These are phyloP conservation scores for Fragaria ananassa DNA, from an alignment of 306 rosid genomes.

Conservation along the genomic window DNA sequence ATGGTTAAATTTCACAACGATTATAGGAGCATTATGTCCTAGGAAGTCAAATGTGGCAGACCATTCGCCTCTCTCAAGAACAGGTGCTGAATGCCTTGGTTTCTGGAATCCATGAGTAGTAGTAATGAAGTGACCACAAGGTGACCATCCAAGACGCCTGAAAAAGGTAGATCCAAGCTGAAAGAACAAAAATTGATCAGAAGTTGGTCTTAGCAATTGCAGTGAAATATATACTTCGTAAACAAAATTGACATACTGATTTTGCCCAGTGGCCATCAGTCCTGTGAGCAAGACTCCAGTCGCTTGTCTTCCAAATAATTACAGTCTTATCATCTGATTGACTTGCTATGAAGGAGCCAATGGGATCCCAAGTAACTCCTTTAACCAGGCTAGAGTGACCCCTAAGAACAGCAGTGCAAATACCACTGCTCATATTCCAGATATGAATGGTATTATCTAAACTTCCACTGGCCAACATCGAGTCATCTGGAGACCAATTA, in stretches of 20 bases:
- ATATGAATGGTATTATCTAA: slow-evolving; percentile 91
- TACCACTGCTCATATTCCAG: slow-evolving; percentile 94
- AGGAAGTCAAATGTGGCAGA: slow-evolving; percentile 97
- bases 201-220: slow-evolving; percentile 19
- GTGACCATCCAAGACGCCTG: slow-evolving; percentile 99
- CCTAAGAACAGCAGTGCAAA: slow-evolving; percentile 97
- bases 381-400: slow-evolving; percentile 98
- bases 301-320: slow-evolving; percentile 95
- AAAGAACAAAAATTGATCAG: slow-evolving; percentile 33
- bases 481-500: slow-evolving; percentile 99
- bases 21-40: slow-evolving; percentile 97
- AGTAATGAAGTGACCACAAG: slow-evolving; percentile 97
- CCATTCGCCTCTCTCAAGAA: slow-evolving; percentile 99
- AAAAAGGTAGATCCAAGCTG: slow-evolving; percentile 99
- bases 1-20: slow-evolving; percentile 93
- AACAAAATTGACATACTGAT: slow-evolving; percentile 58
- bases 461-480: slow-evolving; percentile 90
- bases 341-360: slow-evolving; percentile 95
- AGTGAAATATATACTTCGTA: slow-evolving; percentile 7
- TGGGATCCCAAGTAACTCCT: slow-evolving; percentile 99
- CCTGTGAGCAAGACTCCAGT: slow-evolving; percentile 98
- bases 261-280: slow-evolving; percentile 97
- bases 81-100: slow-evolving; percentile 99
- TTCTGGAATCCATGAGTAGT: slow-evolving; percentile 99
- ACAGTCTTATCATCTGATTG: slow-evolving; percentile 99